Conservation (phyloP, 2,329 filamentous ascomycete species). For the Exophiala calicioides region DNA sequence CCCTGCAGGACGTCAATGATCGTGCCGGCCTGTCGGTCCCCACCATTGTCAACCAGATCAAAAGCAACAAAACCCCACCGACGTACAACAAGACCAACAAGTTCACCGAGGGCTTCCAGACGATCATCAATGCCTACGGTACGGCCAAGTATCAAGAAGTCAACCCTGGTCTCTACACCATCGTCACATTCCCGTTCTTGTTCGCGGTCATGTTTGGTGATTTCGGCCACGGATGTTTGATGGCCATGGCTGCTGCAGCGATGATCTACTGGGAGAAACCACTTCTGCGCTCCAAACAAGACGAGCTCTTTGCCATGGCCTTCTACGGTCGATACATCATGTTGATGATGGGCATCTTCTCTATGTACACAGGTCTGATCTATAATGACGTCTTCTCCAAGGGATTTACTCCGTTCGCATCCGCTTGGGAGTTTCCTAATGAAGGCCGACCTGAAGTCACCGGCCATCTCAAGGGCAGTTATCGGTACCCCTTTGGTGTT, state of each 20-base stretch:
- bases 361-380: constrained; percentile 92
- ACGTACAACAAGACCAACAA: constrained; percentile 98
- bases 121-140: constrained; percentile 97
- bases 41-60: constrained; percentile 97
- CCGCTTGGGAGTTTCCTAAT: constrained; percentile 88
- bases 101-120: constrained; percentile 97
- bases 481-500: constrained; percentile 92
- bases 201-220: constrained; percentile 99
- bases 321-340: constrained; percentile 99
- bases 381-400: constrained; percentile 98
- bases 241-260: constrained; percentile 76
- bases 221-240: constrained; percentile 87
- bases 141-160: constrained; percentile 97
- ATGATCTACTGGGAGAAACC: constrained; percentile 98
- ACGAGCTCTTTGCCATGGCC: constrained; percentile 96
- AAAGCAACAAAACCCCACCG: constrained; percentile 93
- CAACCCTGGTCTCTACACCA: constrained; percentile 91
- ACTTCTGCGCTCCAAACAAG: constrained; percentile 79
- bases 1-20: constrained; percentile 94
- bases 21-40: constrained; percentile 93
- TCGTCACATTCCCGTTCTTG: constrained; percentile 98
- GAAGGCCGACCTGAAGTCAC: constrained; percentile 64
- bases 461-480: constrained; percentile 68
- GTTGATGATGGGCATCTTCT: constrained; percentile 96
- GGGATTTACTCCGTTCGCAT: constrained; percentile 82